Percentiles rank a stretch among this genome's conserved stretches.
Conservation (phyloP, 2,329 filamentous ascomycete genomes). For the Trichoderma sp. region DNA sequence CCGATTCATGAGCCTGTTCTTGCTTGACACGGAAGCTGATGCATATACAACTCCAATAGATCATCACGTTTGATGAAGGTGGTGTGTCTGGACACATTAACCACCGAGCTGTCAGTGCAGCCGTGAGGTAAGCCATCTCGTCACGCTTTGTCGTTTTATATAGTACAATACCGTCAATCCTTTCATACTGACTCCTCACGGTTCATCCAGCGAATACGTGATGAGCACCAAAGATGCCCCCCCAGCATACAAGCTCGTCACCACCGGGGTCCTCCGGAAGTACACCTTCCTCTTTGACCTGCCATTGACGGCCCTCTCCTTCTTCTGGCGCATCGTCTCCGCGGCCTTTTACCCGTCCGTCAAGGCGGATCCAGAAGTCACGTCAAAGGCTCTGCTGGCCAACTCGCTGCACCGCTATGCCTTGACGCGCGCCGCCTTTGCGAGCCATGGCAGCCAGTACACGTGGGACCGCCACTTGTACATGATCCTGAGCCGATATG, state of each 20-base stretch:
- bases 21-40: conserved; percentile 1
- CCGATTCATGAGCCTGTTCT: not conserved
- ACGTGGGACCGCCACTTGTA: conserved; percentile 47
- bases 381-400: conserved; percentile 40
- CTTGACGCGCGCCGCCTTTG: conserved; percentile 42
- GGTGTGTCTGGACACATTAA: conserved; percentile 47
- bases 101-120: conserved; percentile 45
- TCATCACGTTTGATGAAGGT: conserved; percentile 47
- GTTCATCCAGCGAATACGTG: conserved; percentile 36
- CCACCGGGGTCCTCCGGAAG: conserved; percentile 42
- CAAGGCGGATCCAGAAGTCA: conserved; percentile 27
- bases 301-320: conserved; percentile 43
- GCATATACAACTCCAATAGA: conserved; percentile 33
- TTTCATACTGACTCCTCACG: not conserved
- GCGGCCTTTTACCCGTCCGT: conserved; percentile 31
- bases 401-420: conserved; percentile 44
- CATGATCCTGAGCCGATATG: conserved; percentile 45
- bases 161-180: not conserved
- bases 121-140: conserved; percentile 40
- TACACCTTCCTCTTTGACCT: conserved; percentile 45
- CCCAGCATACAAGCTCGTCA: conserved; percentile 42
- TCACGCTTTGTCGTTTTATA: not conserved
- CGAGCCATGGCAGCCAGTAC: conserved; percentile 45
- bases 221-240: conserved; percentile 37
- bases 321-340: conserved; percentile 34